phyloP scores from a whole-genome alignment of 1,139 yeast species.

The Candida albicans region DNA sequence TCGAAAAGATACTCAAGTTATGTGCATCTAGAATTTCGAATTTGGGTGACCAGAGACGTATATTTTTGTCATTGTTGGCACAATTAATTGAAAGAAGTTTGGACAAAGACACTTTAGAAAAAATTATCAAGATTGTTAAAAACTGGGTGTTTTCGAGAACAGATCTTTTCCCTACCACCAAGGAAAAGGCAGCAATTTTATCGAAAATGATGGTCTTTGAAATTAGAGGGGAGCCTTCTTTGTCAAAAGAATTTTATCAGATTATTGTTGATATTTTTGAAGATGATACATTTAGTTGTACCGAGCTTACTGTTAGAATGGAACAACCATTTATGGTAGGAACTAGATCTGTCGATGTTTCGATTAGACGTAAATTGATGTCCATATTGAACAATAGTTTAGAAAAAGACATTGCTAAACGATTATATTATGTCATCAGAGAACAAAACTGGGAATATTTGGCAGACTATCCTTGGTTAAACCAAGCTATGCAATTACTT shows the following conservation, averaged over 20 bases:
- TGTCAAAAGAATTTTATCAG: conserved; percentile 79
- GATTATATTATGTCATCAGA: conserved; percentile 79
- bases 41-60: conserved; percentile 90
- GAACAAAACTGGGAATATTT: conserved; percentile 97
- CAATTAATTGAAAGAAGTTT: conserved; percentile 87
- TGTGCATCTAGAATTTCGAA: conserved; percentile 79
- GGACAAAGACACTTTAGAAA: conserved; percentile 71
- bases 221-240: conserved; percentile 76
- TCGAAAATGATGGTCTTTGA: conserved; percentile 95
- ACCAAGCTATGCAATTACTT: conserved; percentile 86
- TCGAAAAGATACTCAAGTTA: conserved; percentile 75
- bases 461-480: conserved; percentile 92
- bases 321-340: conserved; percentile 97
- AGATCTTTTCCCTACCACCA: conserved; percentile 89
- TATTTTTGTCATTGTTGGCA: conserved; percentile 81
- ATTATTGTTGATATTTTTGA: conserved; percentile 88
- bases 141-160: conserved; percentile 86
- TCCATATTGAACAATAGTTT: conserved; percentile 74
- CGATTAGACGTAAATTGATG: conserved; percentile 78
- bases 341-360: conserved; percentile 77
- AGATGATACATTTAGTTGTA: conserved; percentile 72
- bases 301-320: conserved; percentile 92
- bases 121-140: conserved; percentile 76
- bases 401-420: conserved; percentile 74
- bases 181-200: conserved; percentile 93